phyloP scores from a whole-genome alignment of 129 eudicot genomes.

The Lactuca saligna region DNA sequence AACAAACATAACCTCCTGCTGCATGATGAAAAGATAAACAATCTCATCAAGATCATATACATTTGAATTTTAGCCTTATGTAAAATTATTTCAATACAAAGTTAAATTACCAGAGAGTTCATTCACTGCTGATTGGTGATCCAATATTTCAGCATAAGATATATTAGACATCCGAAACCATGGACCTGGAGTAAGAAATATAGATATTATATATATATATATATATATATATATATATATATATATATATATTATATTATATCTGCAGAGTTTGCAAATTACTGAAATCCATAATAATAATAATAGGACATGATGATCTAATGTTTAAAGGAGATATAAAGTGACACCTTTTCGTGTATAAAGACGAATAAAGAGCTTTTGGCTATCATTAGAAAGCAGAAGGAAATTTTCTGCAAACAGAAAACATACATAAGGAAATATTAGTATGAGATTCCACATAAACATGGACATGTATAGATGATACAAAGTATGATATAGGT shows the following conservation, averaged over 20 bases:
- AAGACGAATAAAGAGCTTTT: conserved; percentile 82
- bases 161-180: conserved; percentile 82
- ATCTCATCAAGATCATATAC: conserved; percentile 6
- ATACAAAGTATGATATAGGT: conserved; percentile 12
- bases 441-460: conserved; percentile 9
- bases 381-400: conserved; percentile 76
- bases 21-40: conserved; percentile 30
- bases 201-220: conserved; percentile 3
- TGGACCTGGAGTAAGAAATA: conserved; percentile 58
- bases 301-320: background rate
- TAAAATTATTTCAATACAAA: background rate
- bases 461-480: conserved; percentile 5
- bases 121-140: conserved; percentile 55
- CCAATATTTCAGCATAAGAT: conserved; percentile 72
- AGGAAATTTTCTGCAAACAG: conserved; percentile 56
- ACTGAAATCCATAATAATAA: background rate
- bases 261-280: conserved; percentile 4
- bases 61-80: conserved; percentile 2
- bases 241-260: conserved; percentile 9
- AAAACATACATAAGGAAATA: conserved; percentile 4
- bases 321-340: conserved; percentile 12
- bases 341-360: conserved; percentile 79
- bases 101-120: conserved; percentile 63
- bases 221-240: conserved; percentile 4
- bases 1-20: conserved; percentile 62